A percentile compares a stretch with the other conserved stretches of the same genome.
These are phyloP conservation scores for Toxoplasma gondii DNA, from an alignment of 169 alveolate species.

Conservation along the genomic window DNA sequence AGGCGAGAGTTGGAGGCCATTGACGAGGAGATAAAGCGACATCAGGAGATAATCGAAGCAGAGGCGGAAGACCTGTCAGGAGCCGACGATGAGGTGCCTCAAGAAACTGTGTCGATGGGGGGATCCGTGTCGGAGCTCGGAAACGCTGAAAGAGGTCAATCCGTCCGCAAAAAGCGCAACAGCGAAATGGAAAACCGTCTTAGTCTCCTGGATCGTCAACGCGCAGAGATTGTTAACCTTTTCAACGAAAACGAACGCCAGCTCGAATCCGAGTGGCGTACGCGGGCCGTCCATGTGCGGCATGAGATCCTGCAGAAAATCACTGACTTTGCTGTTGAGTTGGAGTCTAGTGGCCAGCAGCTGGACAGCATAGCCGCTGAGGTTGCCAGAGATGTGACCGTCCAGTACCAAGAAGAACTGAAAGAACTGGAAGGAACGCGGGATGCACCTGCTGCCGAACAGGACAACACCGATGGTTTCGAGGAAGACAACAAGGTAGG, in stretches of 20 bases:
- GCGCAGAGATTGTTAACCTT: not conserved
- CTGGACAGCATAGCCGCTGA: not conserved
- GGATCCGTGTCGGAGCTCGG: not conserved
- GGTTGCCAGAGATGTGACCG: not conserved
- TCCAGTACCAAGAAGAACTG: not conserved
- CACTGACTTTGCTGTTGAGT: not conserved
- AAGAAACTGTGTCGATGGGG: too few species aligned
- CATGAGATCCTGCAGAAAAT: slow-evolving; percentile 26
- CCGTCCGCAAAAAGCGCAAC: not conserved
- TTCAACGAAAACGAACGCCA: not conserved
- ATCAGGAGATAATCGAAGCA: not conserved
- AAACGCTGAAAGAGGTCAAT: not conserved
- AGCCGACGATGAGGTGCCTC: too few species aligned
- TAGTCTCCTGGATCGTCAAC: not conserved
- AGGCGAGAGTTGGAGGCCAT: not conserved
- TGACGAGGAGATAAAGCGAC: not conserved
- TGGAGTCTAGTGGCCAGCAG: not conserved
- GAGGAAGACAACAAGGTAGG: too few species aligned
- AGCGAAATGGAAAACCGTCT: not conserved
- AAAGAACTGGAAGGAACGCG: not conserved
- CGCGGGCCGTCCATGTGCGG: not conserved
- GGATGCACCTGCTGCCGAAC: too few species aligned
- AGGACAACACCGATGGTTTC: too few species aligned
- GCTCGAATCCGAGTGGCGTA: not conserved
- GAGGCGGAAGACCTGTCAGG: not conserved